Conservation (phyloP, 257 asterid genomes). For the Solanum arcanum region DNA sequence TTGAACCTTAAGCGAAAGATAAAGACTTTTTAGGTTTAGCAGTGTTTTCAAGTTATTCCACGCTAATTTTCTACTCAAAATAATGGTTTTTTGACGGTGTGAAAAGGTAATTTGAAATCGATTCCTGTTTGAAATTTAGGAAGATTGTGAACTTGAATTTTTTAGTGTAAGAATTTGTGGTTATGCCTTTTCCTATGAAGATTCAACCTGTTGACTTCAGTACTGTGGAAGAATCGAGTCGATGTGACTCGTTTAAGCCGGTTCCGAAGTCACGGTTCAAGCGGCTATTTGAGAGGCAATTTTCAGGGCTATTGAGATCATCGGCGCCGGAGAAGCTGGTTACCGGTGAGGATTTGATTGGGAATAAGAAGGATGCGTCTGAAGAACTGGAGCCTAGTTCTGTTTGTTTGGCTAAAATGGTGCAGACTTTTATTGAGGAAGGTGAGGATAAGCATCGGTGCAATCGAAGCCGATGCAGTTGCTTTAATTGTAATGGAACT, state of each 20-base stretch:
- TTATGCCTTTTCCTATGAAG: constrained; percentile 51
- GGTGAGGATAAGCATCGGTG: constrained; percentile 50
- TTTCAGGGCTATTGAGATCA: constrained; percentile 34
- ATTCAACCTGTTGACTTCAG: constrained; percentile 70
- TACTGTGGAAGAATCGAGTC: constrained; percentile 18
- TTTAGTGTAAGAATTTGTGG: neutral
- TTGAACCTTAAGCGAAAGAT: constrained; percentile 35
- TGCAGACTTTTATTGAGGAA: constrained; percentile 76
- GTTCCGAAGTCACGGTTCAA: constrained; percentile 51
- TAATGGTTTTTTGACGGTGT: constrained; percentile 4
- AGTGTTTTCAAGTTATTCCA: constrained; percentile 40
- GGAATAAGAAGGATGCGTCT: constrained; percentile 29
- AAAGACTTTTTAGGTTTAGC: constrained; percentile 13
- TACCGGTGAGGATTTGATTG: constrained; percentile 9
- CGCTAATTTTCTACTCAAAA: constrained; percentile 7
- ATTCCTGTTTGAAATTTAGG: neutral
- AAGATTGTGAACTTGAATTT: neutral
- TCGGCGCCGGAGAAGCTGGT: constrained; percentile 25
- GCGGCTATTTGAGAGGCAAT: constrained; percentile 80
- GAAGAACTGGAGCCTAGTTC: constrained; percentile 86
- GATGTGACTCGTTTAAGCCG: constrained; percentile 47
- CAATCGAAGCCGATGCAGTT: constrained; percentile 50
- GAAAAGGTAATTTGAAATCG: constrained; percentile 11
- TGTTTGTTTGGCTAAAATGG: constrained; percentile 68
- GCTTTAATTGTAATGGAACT: constrained; percentile 53